Evolutionary conservation across 2,329 filamentous ascomycete genomes (phyloP).

Genomic region (Thielaviopsis ethacetica): DNA sequence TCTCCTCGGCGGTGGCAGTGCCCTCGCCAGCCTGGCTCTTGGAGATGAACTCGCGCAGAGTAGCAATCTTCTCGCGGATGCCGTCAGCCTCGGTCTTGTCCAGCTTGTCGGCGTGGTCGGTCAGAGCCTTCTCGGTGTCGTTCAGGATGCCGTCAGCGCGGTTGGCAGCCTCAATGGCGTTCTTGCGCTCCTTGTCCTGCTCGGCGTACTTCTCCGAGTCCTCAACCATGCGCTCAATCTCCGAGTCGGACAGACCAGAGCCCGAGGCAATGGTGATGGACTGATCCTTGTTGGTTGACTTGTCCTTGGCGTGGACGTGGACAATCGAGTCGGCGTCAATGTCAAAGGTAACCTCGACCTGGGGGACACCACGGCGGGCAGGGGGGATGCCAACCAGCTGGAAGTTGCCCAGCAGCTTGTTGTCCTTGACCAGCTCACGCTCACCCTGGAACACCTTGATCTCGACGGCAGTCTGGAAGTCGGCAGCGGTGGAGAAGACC

Average conservation of each 20-base stretch:
- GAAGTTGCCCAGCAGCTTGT: conserved; percentile 99
- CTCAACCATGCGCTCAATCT: conserved; percentile 95
- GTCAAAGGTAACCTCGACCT: conserved; percentile 96
- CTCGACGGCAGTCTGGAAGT: conserved; percentile 97
- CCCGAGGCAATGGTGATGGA: conserved; percentile 97
- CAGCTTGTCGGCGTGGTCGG: conserved; percentile 88
- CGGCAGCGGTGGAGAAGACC: conserved; percentile 91
- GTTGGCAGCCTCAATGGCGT: conserved; percentile 90
- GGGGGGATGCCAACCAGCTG: conserved; percentile 95
- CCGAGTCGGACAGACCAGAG: conserved; percentile 83
- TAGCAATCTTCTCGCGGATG: conserved; percentile 83
- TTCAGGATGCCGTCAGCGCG: conserved; percentile 89
- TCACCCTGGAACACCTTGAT: conserved; percentile 99
- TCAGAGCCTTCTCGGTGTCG: conserved; percentile 95
- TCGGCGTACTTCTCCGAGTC: conserved; percentile 96
- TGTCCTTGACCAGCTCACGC: conserved; percentile 96
- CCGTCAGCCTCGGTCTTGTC: conserved; percentile 90
- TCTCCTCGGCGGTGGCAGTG: conserved; percentile 68
- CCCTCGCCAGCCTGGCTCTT: conserved; percentile 92
- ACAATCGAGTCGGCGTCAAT: conserved; percentile 97
- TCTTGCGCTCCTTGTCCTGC: conserved; percentile 91
- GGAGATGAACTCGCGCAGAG: conserved; percentile 75
- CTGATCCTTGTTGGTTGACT: conserved; percentile 98
- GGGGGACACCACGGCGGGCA: conserved; percentile 87
- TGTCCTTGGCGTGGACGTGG: conserved; percentile 96